phyloP scores from a whole-genome alignment of 768 basidiomycete genomes.

The Lyophyllum atratum region DNA sequence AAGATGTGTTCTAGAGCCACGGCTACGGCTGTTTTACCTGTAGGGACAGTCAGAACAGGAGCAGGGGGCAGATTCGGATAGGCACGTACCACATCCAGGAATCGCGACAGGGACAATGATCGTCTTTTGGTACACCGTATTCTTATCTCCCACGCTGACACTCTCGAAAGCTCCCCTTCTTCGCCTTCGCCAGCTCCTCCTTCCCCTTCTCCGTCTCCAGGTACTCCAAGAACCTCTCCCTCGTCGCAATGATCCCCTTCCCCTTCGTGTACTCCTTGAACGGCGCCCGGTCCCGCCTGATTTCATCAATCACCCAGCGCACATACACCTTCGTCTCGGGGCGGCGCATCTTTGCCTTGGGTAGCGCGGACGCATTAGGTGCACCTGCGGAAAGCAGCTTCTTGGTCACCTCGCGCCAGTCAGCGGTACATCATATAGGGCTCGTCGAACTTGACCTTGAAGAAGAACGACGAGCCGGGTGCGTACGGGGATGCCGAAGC shows the following conservation, averaged over 20 bases:
- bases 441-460: slow-evolving; percentile 99
- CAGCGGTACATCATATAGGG: slow-evolving; percentile 98
- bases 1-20: slow-evolving; percentile 82
- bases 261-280: slow-evolving; percentile 70
- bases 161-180: slow-evolving; percentile 33
- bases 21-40: slow-evolving; percentile 87
- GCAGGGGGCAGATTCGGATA: neutral
- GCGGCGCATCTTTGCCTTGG: slow-evolving; percentile 70
- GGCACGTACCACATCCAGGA: slow-evolving; percentile 86
- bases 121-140: slow-evolving; percentile 60
- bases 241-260: slow-evolving; percentile 82
- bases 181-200: slow-evolving; percentile 28
- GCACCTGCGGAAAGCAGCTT: slow-evolving; percentile 48
- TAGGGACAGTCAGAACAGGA: neutral
- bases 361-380: slow-evolving; percentile 39
- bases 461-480: slow-evolving; percentile 89
- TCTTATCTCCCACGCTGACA: neutral
- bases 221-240: slow-evolving; percentile 81
- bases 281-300: slow-evolving; percentile 53
- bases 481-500: slow-evolving; percentile 62
- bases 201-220: slow-evolving; percentile 50
- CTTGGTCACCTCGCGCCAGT: slow-evolving; percentile 95
- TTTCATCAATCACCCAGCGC: slow-evolving; percentile 81
- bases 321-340: slow-evolving; percentile 80
- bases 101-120: slow-evolving; percentile 88